Percentiles rank a stretch among this genome's conserved stretches.
These are phyloP conservation scores for Cylindrodendrum hubeiense DNA, from an alignment of 2,329 filamentous ascomycete genomes.

Conservation along the genomic window DNA sequence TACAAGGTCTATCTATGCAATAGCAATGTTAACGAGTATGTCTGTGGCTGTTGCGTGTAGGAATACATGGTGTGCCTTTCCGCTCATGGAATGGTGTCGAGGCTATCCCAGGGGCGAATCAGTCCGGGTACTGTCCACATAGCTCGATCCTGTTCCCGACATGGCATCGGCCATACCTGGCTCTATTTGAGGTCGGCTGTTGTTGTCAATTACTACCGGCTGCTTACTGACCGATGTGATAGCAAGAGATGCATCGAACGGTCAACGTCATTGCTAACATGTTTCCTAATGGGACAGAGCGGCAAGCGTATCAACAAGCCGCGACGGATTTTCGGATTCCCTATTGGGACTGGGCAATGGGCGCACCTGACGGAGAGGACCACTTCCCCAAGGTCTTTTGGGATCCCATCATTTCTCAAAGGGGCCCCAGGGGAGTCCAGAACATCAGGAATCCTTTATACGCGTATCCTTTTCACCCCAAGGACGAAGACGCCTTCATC, in stretches of 20 bases:
- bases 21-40: slow-evolving; percentile 18
- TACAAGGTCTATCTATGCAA: background rate
- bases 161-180: slow-evolving; percentile 88
- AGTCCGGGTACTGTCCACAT: slow-evolving; percentile 82
- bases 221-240: slow-evolving; percentile 29
- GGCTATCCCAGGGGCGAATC: slow-evolving; percentile 62
- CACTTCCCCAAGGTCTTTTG: slow-evolving; percentile 60
- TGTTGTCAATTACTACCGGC: accelerated
- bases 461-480: slow-evolving; percentile 70
- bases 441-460: slow-evolving; percentile 73
- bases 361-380: slow-evolving; percentile 61
- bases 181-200: slow-evolving; percentile 64
- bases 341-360: slow-evolving; percentile 70
- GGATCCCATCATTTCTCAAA: slow-evolving; percentile 63
- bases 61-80: slow-evolving; percentile 84
- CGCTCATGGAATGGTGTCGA: slow-evolving; percentile 65
- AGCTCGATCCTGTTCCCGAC: slow-evolving; percentile 80
- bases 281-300: slow-evolving; percentile 60
- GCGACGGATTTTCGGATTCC: slow-evolving; percentile 66
- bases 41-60: slow-evolving; percentile 54
- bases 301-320: slow-evolving; percentile 63
- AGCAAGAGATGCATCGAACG: slow-evolving; percentile 54
- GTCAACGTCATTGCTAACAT: slow-evolving; percentile 59
- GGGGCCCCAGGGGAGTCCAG: slow-evolving; percentile 68
- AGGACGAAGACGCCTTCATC: slow-evolving; percentile 69